A percentile compares a stretch with the other conserved stretches of the same genome.
These are phyloP conservation scores for Clavariopsis aquatica DNA, from an alignment of 495 filamentous ascomycete species.

Conservation along the genomic window DNA sequence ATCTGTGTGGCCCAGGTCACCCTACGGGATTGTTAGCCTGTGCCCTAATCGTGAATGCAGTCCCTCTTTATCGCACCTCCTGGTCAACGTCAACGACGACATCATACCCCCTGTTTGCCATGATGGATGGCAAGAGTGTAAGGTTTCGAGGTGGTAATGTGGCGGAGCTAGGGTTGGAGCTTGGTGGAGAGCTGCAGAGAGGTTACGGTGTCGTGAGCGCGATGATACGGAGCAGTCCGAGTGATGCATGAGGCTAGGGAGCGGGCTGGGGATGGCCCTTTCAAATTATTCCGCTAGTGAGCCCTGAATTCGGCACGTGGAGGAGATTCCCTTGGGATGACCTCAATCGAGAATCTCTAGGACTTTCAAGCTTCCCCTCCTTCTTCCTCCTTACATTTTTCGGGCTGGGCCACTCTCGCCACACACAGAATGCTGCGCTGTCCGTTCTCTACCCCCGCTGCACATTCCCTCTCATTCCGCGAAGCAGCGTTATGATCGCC, in stretches of 20 bases:
- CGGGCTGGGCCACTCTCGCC: neutral
- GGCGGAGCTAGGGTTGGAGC: slow-evolving; percentile 18
- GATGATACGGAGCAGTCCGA: neutral
- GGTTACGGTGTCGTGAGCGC: slow-evolving; percentile 19
- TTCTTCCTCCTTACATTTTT: neutral
- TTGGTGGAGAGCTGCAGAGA: slow-evolving; percentile 21
- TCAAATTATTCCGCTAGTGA: neutral
- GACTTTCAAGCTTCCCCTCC: neutral
- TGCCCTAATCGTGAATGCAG: slow-evolving; percentile 15
- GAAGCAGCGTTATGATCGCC: neutral
- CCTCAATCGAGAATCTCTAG: neutral
- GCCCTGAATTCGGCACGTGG: slow-evolving; percentile 1
- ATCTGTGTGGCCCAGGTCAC: slow-evolving; percentile 96
- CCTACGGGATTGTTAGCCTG: slow-evolving; percentile 53
- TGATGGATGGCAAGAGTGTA: slow-evolving; percentile 40
- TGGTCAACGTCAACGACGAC: slow-evolving; percentile 96
- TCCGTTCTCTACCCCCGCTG: neutral
- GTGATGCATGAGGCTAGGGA: neutral
- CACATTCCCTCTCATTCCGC: neutral
- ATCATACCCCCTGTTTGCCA: slow-evolving; percentile 89
- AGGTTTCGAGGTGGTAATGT: slow-evolving; percentile 1
- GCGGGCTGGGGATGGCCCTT: too few relatives aligned
- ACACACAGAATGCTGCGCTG: neutral
- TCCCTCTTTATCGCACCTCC: slow-evolving; percentile 58
- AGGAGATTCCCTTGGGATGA: too few relatives aligned